Percentiles rank a stretch among this genome's conserved stretches.
Evolutionary conservation across 208 protist species (phyloP).

Genomic region (Crithidia bombi): DNA sequence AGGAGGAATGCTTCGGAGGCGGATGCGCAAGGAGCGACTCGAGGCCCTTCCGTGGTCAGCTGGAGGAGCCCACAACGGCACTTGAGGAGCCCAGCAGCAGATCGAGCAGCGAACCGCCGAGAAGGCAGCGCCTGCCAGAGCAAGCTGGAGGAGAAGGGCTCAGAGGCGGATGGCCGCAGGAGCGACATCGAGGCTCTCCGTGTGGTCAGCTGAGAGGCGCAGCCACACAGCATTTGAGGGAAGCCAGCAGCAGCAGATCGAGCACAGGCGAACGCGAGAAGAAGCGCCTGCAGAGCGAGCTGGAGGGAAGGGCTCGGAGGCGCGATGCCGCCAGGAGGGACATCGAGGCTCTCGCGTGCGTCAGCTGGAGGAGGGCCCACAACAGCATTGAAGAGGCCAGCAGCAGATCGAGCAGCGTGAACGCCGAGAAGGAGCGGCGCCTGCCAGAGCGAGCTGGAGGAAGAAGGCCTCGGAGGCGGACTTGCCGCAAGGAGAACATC

Average conservation of each 20-base stretch:
- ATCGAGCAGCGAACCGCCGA: conserved; percentile 20
- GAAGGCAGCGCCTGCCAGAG: conserved; percentile 15
- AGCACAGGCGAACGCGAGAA: conserved; percentile 27
- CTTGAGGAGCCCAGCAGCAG: background rate
- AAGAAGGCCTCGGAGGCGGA: conserved; percentile 15
- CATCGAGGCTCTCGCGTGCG: conserved; percentile 5
- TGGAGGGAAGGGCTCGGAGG: conserved; percentile 21
- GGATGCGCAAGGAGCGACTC: conserved; percentile 8
- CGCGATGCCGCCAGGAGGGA: conserved; percentile 12
- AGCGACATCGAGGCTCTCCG: background rate
- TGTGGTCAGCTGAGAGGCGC: background rate
- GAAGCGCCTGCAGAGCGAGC: conserved; percentile 30
- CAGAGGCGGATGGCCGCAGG: conserved; percentile 4
- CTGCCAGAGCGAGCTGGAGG: conserved; percentile 29
- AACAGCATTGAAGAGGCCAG: conserved; percentile 5
- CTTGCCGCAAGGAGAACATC: conserved; percentile 15
- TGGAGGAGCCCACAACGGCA: too few species aligned
- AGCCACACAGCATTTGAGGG: too few species aligned
- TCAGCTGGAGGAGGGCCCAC: conserved; percentile 1
- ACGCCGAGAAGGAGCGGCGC: conserved; percentile 34
- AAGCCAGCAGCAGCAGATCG: conserved; percentile 6
- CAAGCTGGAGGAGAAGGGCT: conserved; percentile 26
- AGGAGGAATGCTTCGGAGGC: conserved; percentile 13
- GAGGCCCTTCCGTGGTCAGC: conserved; percentile 5
- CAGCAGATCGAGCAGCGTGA: too few species aligned